Evolutionary conservation across 441 rosid species (phyloP).

Genomic region (Gossypium davidsonii): DNA sequence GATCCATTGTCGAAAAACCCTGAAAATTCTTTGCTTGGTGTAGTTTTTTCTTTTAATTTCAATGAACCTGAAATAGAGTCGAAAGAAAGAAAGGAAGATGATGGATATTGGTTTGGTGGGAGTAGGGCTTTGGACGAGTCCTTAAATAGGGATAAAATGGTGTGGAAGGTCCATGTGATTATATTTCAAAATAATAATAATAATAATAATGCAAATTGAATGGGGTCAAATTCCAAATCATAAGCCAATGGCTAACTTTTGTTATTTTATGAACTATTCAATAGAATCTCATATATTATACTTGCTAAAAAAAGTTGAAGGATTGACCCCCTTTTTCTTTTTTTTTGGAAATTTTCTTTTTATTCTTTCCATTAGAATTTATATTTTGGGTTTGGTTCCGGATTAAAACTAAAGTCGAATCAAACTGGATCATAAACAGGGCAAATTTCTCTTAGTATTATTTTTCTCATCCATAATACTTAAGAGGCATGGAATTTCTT

Average conservation of each 20-base stretch:
- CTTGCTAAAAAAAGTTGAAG: background rate
- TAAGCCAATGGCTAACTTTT: constrained; percentile 13
- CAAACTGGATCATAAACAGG: no score
- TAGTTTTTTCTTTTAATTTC: background rate
- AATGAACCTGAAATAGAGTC: background rate
- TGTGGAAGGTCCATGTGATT: constrained; percentile 23
- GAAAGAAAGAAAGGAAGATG: constrained; percentile 3
- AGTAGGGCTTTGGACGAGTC: constrained; percentile 15
- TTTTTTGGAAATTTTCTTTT: constrained; percentile 4
- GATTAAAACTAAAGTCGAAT: no score
- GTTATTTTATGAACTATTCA: constrained; percentile 20
- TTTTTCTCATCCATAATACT: no score
- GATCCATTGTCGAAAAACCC: constrained; percentile 32
- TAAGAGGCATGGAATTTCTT: no score
- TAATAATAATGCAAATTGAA: constrained; percentile 15
- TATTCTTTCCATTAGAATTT: constrained; percentile 11
- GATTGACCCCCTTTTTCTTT: background rate
- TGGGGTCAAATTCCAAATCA: constrained; percentile 19
- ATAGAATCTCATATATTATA: background rate
- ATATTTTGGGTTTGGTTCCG: no score
- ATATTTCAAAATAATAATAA: background rate
- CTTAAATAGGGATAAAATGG: constrained; percentile 30
- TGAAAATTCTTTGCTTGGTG: background rate
- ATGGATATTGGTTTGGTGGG: constrained; percentile 24
- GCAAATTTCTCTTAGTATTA: no score